Percentiles rank a stretch among this genome's conserved stretches.
phyloP scores from a whole-genome alignment of 495 filamentous ascomycete genomes.

The Penicillium fimorum region DNA sequence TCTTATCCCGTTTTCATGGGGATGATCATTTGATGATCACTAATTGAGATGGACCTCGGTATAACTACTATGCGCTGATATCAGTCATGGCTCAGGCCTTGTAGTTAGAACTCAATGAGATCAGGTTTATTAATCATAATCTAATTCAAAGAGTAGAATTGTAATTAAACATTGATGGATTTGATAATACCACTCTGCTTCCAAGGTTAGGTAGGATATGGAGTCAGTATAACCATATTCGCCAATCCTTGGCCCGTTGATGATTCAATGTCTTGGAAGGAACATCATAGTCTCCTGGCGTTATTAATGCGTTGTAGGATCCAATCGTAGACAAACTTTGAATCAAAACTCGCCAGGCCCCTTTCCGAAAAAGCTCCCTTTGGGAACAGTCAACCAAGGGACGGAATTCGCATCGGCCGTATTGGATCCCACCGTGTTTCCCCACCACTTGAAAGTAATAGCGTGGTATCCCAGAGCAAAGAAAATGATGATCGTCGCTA shows the following conservation, averaged over 20 bases:
- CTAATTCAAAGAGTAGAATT: no score
- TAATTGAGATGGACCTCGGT: no score
- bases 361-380: slow-evolving; percentile 31
- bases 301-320: not conserved
- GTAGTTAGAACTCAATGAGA: no score
- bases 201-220: no score
- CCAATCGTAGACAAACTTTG: not conserved
- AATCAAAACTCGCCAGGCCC: slow-evolving; percentile 26
- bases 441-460: slow-evolving; percentile 29
- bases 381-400: slow-evolving; percentile 25
- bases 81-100: no score
- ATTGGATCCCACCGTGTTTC: slow-evolving; percentile 28
- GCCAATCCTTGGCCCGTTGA: not conserved
- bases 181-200: no score
- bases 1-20: no score
- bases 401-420: slow-evolving; percentile 25
- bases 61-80: no score
- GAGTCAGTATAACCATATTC: no score
- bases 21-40: no score
- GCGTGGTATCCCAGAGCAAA: slow-evolving; percentile 48
- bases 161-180: no score
- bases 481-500: slow-evolving; percentile 56
- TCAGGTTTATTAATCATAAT: no score
- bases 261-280: not conserved
- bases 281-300: not conserved